Evolutionary conservation across 805 yeast species (phyloP).

Genomic region (Yamadazyma insecticola): DNA sequence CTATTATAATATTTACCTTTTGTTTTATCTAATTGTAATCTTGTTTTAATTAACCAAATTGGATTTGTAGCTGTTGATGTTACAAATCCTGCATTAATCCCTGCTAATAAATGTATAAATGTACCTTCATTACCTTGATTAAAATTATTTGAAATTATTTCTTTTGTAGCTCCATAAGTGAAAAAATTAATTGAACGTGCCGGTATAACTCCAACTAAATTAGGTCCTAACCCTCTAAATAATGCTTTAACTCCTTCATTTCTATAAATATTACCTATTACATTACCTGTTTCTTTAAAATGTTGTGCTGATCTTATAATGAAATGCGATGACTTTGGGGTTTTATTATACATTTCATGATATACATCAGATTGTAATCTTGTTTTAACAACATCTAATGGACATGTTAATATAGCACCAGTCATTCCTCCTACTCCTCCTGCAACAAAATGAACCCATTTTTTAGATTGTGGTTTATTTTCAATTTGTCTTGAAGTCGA

Average conservation of each 20-base stretch:
- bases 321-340: conserved; percentile 35
- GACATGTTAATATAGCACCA: conserved; percentile 92
- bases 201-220: conserved; percentile 94
- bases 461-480: conserved; percentile 16
- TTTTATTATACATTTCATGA: conserved; percentile 48
- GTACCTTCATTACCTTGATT: conserved; percentile 76
- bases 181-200: conserved; percentile 96
- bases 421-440: conserved; percentile 97
- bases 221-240: conserved; percentile 95
- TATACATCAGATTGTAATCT: conserved; percentile 89
- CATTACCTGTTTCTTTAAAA: conserved; percentile 75
- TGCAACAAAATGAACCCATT: conserved; percentile 80
- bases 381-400: conserved; percentile 94
- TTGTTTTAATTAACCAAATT: conserved; percentile 93
- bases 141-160: conserved; percentile 58
- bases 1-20: conserved; percentile 65
- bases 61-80: conserved; percentile 98
- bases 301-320: conserved; percentile 56
- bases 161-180: conserved; percentile 93
- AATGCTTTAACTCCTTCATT: conserved; percentile 82
- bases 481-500: conserved; percentile 40
- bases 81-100: conserved; percentile 86
- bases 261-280: conserved; percentile 61
- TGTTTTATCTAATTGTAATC: conserved; percentile 85
- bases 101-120: conserved; percentile 80